phyloP scores from a whole-genome alignment of 257 asterid species.

The Solanum peruvianum region DNA sequence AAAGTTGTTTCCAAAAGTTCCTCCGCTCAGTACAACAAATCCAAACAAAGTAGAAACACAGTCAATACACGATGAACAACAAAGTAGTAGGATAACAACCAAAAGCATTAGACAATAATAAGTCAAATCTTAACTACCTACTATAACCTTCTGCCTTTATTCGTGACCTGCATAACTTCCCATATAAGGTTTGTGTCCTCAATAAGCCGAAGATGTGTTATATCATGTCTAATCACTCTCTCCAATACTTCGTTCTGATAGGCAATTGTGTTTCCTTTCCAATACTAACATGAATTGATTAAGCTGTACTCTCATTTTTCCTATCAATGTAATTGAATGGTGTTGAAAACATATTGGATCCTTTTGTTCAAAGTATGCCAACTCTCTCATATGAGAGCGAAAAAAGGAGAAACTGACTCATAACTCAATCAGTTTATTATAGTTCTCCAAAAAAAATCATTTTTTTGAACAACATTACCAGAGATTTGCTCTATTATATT shows the following conservation, averaged over 20 bases:
- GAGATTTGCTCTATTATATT: neutral
- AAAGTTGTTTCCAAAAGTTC: rapidly evolving
- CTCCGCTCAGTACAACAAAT: neutral
- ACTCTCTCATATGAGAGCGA: too few relatives aligned
- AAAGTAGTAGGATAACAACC: neutral
- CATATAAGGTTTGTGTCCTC: neutral
- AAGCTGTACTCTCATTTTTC: neutral
- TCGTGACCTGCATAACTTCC: too few relatives aligned
- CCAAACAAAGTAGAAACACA: neutral
- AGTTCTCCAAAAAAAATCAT: neutral
- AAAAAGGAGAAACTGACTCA: too few relatives aligned
- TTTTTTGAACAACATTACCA: neutral
- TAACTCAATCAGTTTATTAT: neutral
- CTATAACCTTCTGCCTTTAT: too few relatives aligned
- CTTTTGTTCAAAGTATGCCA: too few relatives aligned
- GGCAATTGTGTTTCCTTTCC: neutral
- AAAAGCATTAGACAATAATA: neutral
- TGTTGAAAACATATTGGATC: neutral
- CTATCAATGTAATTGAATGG: neutral
- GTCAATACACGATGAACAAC: neutral
- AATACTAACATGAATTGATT: neutral
- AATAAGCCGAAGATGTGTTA: neutral
- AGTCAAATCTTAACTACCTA: too few relatives aligned
- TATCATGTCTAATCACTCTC: neutral
- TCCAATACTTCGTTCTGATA: neutral